phyloP scores from a whole-genome alignment of 495 filamentous ascomycete species.

The Pseudevernia furfuracea region DNA sequence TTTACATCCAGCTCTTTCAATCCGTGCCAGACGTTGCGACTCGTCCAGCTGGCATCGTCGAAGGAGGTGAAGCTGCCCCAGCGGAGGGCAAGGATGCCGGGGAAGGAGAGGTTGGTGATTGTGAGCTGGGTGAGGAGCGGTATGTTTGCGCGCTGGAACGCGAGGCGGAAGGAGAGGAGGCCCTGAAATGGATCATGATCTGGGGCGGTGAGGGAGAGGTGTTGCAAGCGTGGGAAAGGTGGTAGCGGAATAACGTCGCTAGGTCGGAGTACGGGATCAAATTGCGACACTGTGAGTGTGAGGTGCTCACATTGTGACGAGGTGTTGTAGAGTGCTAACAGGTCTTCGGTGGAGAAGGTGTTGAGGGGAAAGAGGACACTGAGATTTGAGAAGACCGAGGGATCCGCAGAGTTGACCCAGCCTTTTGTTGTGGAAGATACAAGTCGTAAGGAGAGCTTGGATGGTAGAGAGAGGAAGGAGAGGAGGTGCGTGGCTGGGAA shows the following conservation, averaged over 20 bases:
- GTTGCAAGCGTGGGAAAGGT: conserved; percentile 3
- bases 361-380: conserved; percentile 12
- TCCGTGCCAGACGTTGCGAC: conserved; percentile 12
- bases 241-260: neutral
- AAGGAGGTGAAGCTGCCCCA: conserved; percentile 18
- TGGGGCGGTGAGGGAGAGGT: conserved; percentile 15
- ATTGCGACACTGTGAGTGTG: conserved; percentile 3
- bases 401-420: conserved; percentile 5
- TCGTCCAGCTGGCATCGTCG: conserved; percentile 2
- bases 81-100: conserved; percentile 6
- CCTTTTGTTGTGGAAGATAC: conserved; percentile 15
- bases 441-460: conserved; percentile 23
- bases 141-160: conserved; percentile 7
- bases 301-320: conserved; percentile 11
- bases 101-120: conserved; percentile 4
- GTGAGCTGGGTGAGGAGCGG: conserved; percentile 3
- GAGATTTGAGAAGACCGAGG: conserved; percentile 8
- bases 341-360: neutral
- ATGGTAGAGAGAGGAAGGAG: conserved; percentile 17
- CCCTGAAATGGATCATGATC: neutral
- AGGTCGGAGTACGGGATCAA: neutral
- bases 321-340: conserved; percentile 1
- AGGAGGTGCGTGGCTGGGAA: conserved; percentile 13
- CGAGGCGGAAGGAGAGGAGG: conserved; percentile 14
- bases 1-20: conserved; percentile 12